phyloP scores from a whole-genome alignment of 1,284 basidiomycete species.

The Apiotrichum akiyoshidainum region DNA sequence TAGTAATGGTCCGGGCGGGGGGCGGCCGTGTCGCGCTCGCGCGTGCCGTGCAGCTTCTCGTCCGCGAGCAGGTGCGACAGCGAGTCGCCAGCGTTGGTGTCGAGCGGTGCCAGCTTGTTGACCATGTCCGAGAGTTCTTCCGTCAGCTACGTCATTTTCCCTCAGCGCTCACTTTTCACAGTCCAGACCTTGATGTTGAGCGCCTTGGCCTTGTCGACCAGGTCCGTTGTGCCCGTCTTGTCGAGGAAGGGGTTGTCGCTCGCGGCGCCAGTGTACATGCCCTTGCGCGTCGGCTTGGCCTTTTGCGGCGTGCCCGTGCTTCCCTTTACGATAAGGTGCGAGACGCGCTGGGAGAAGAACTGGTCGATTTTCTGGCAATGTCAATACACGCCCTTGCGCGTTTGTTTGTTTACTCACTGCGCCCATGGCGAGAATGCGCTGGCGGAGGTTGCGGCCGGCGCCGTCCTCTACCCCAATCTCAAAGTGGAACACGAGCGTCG shows the following conservation, averaged over 20 bases:
- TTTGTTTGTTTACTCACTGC: constrained; percentile 57
- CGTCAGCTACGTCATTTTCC: constrained; percentile 9
- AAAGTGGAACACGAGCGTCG: constrained; percentile 79
- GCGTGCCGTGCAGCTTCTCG: constrained; percentile 80
- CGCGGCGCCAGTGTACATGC: constrained; percentile 15
- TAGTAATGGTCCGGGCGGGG: constrained; percentile 85
- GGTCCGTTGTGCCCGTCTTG: constrained; percentile 54
- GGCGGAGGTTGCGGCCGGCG: constrained; percentile 55
- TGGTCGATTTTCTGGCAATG: constrained; percentile 58
- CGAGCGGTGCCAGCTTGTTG: constrained; percentile 54
- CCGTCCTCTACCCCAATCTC: constrained; percentile 56
- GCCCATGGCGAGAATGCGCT: constrained; percentile 64
- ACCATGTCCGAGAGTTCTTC: constrained; percentile 36
- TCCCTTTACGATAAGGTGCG: constrained; percentile 66
- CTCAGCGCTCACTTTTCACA: constrained; percentile 61
- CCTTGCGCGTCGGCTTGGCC: constrained; percentile 44
- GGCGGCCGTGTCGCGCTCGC: constrained; percentile 85
- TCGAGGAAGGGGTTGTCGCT: constrained; percentile 44
- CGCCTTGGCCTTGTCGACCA: constrained; percentile 70
- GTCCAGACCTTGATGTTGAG: constrained; percentile 89
- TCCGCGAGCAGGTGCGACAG: constrained; percentile 69
- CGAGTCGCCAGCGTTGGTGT: constrained; percentile 30
- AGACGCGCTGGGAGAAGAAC: constrained; percentile 80
- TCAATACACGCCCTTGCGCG: background rate
- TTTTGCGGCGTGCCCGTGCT: constrained; percentile 47